Conservation (phyloP, 1,284 basidiomycete species). For the Bjerkandera adusta region DNA sequence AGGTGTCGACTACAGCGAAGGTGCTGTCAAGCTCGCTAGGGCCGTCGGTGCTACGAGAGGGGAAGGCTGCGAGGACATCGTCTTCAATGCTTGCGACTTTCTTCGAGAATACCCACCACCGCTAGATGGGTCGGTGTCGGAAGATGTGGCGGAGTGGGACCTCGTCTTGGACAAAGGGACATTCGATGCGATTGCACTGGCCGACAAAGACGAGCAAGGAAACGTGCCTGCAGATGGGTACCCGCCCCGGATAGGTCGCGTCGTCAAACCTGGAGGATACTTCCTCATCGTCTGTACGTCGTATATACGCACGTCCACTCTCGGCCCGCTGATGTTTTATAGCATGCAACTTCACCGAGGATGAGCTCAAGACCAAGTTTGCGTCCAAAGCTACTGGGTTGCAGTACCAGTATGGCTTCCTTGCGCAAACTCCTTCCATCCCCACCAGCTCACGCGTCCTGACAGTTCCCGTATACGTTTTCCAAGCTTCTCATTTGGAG, state of each 20-base stretch:
- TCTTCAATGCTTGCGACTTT: slow-evolving; percentile 61
- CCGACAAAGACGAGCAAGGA: slow-evolving; percentile 57
- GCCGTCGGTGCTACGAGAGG: slow-evolving; percentile 48
- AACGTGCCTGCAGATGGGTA: slow-evolving; percentile 59
- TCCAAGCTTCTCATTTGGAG: slow-evolving; percentile 74
- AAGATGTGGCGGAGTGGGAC: slow-evolving; percentile 46
- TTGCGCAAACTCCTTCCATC: background rate
- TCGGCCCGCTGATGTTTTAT: background rate
- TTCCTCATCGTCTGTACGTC: slow-evolving; percentile 83
- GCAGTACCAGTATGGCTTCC: slow-evolving; percentile 56
- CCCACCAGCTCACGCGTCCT: background rate
- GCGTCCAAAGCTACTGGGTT: slow-evolving; percentile 46
- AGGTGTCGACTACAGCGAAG: slow-evolving; percentile 84
- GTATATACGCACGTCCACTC: background rate
- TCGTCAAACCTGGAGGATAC: slow-evolving; percentile 66
- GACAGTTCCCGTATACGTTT: slow-evolving; percentile 73
- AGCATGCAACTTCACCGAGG: slow-evolving; percentile 91
- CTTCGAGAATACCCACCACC: slow-evolving; percentile 42
- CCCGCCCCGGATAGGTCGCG: slow-evolving; percentile 52
- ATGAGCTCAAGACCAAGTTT: slow-evolving; percentile 70
- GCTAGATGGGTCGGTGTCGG: slow-evolving; percentile 19
- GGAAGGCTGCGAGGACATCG: slow-evolving; percentile 34
- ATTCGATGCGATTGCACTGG: slow-evolving; percentile 85
- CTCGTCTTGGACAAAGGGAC: slow-evolving; percentile 80
- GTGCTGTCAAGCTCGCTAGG: slow-evolving; percentile 62